Evolutionary conservation across 352 stramenopile genomes (phyloP).

Genomic region (Phytophthora foliorum): DNA sequence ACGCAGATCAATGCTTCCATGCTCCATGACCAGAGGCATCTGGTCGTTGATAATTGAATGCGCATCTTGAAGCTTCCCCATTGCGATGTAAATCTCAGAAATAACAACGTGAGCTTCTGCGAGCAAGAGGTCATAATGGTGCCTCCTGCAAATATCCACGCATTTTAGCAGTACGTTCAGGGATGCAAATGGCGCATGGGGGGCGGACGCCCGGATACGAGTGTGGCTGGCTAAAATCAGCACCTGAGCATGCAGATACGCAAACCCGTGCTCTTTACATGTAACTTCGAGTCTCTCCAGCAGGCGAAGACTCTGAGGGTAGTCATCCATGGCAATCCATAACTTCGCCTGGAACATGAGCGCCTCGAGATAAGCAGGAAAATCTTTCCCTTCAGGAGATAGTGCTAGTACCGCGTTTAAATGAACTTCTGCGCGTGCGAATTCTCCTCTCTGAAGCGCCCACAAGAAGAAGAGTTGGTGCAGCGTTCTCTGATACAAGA

Average conservation of each 20-base stretch:
- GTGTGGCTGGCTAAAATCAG: constrained; percentile 58
- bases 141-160: constrained; percentile 55
- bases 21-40: constrained; percentile 76
- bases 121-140: constrained; percentile 71
- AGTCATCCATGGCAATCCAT: constrained; percentile 46
- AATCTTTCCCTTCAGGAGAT: constrained; percentile 58
- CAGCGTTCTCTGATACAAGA: constrained; percentile 53
- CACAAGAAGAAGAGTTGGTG: constrained; percentile 65
- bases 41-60: constrained; percentile 61
- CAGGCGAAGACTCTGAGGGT: constrained; percentile 43
- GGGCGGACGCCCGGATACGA: constrained; percentile 39
- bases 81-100: constrained; percentile 68
- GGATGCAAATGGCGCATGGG: constrained; percentile 62
- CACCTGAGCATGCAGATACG: constrained; percentile 60
- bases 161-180: constrained; percentile 52
- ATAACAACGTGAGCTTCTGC: constrained; percentile 70
- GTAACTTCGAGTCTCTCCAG: constrained; percentile 52
- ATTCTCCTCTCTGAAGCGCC: constrained; percentile 61
- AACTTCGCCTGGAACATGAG: constrained; percentile 46
- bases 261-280: constrained; percentile 52
- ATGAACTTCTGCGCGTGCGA: constrained; percentile 50
- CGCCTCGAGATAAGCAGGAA: constrained; percentile 56
- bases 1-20: constrained; percentile 63
- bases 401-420: constrained; percentile 51
- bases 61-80: constrained; percentile 61